phyloP scores from a whole-genome alignment of 441 rosid genomes.

The Biscutella laevigata region DNA sequence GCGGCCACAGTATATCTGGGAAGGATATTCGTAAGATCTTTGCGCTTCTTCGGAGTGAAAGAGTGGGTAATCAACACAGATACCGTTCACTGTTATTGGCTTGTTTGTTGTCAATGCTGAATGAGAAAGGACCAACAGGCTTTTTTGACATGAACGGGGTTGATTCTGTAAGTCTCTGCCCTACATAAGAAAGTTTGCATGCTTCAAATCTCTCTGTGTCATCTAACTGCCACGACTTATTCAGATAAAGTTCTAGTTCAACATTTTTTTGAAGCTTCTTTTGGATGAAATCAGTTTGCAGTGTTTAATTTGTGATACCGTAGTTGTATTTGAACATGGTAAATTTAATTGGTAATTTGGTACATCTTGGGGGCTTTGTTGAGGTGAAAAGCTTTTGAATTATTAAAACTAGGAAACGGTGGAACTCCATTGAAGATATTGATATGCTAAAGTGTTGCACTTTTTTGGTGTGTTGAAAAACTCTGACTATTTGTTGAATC shows the following conservation, averaged over 20 bases:
- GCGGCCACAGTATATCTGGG: constrained; percentile 99
- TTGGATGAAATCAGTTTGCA: not conserved
- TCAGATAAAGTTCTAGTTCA: not conserved
- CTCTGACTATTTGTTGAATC: constrained; percentile 1
- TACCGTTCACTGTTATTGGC: constrained; percentile 78
- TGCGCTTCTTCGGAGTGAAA: constrained; percentile 95
- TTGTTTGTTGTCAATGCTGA: constrained; percentile 85
- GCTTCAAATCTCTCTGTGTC: not conserved
- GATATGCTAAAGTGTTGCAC: constrained; percentile 7
- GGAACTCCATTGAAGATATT: constrained; percentile 9
- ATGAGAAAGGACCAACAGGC: constrained; percentile 97
- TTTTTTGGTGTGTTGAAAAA: constrained; percentile 17
- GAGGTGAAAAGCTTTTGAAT: constrained; percentile 1
- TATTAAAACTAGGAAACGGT: constrained; percentile 6
- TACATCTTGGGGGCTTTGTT: constrained; percentile 1
- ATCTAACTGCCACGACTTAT: not conserved
- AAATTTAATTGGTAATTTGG: constrained; percentile 8
- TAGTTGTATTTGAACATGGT: constrained; percentile 4
- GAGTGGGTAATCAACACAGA: constrained; percentile 74
- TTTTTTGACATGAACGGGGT: constrained; percentile 88
- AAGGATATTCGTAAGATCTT: constrained; percentile 98
- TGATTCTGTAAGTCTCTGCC: constrained; percentile 74
- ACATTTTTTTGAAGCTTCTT: not conserved
- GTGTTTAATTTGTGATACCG: not conserved
- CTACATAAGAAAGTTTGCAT: constrained; percentile 4